phyloP scores from a whole-genome alignment of 768 basidiomycete genomes.

The Macrolepiota fuliginosa region DNA sequence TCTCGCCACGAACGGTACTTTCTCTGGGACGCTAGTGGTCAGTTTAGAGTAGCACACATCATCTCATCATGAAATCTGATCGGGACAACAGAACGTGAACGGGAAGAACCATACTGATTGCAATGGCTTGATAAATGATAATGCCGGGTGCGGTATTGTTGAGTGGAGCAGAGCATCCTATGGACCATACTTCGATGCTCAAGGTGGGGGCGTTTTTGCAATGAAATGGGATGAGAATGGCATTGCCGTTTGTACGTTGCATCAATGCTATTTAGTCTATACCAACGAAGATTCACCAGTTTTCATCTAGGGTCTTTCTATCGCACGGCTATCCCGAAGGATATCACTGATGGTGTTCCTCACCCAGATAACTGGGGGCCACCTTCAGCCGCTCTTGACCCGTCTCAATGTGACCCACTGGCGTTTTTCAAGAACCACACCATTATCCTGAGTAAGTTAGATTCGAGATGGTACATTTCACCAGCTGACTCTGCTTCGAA shows the following conservation, averaged over 20 bases:
- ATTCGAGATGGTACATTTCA: background rate
- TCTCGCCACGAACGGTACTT: constrained; percentile 50
- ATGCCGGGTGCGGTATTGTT: constrained; percentile 74
- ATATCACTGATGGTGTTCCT: constrained; percentile 60
- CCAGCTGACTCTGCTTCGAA: background rate
- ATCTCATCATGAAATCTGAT: background rate
- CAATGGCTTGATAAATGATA: constrained; percentile 47
- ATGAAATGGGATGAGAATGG: constrained; percentile 86
- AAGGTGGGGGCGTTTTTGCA: constrained; percentile 81
- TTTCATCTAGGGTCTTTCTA: constrained; percentile 70
- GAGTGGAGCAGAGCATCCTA: constrained; percentile 84
- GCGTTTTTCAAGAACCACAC: constrained; percentile 67
- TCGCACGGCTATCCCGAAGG: constrained; percentile 69
- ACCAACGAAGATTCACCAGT: background rate
- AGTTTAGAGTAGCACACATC: constrained; percentile 21
- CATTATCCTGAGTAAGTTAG: constrained; percentile 66
- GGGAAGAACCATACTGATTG: constrained; percentile 53
- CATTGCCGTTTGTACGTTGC: constrained; percentile 70
- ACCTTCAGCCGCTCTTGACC: constrained; percentile 60
- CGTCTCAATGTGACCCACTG: constrained; percentile 53
- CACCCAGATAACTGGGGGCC: constrained; percentile 66
- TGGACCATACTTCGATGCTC: constrained; percentile 76
- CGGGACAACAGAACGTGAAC: constrained; percentile 27
- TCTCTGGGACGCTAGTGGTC: constrained; percentile 65
- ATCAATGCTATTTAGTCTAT: background rate